Evolutionary conservation across 495 filamentous ascomycete species (phyloP), one percentile per base, ranked within the genome.

Genomic region (Penicillium ochrochloron): DNA sequence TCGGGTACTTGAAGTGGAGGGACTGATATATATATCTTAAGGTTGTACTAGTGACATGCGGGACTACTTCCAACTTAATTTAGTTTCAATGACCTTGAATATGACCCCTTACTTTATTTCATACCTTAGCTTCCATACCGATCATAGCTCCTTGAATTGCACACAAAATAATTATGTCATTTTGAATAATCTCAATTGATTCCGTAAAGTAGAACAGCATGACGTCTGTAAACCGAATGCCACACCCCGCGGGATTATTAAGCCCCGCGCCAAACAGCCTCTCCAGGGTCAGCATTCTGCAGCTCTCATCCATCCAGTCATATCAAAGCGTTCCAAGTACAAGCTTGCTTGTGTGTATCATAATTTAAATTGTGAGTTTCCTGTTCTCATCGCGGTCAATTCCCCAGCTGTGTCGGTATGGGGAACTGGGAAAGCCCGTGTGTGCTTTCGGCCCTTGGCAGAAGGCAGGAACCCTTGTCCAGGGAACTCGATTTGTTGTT

Each of bases 161-260:
- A 17, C 12, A 5, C 37, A 17, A 41, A 17, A 14, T 17, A 15
- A 14, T 5, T 41, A 14, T 5, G 0, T 41, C 5, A 41, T 41
- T 14, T 2, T 5, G 14, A 41, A 15, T 4, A 41, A 41, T 41
- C 1, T 17, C 0, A 17, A 41, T 41, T 5, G 1, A 15, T 25
- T 8, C 23, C 39, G 2, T 55, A 35, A 35, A 44, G 27, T 55
- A 60, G 54, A 11, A 35, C 27, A 41, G 19, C 31, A 66, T 66
- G 64, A 66, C 64, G 64, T 66, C 35, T 23, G 25, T 27, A 23
- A 15, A 33, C 37, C 29, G 53, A 37, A 44, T 23, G 53, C 35
- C 31, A 37, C 31, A 23, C 53, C 52, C 65, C 66, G 51, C 59
- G 35, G 53, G 51, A 61, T 69, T 63, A 69, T 48, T 69, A 66